A percentile compares a stretch with the other conserved stretches of the same genome.
Evolutionary conservation across 305 asterid genomes (phyloP).

Genomic region (Petunia hybrid): DNA sequence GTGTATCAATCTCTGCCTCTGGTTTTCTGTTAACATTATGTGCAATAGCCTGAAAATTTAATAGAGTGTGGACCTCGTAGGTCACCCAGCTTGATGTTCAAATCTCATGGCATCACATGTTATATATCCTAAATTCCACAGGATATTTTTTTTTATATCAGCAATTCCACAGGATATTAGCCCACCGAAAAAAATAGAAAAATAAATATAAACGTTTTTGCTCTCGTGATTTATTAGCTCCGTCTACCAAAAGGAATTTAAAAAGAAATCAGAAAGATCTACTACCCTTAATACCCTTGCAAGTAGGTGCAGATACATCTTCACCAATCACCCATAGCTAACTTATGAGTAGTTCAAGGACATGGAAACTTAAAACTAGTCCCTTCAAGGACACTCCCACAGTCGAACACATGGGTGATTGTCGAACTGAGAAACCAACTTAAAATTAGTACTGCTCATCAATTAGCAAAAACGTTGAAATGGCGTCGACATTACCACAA

Average conservation of each 20-base stretch:
- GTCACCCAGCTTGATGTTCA: background rate
- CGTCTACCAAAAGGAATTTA: background rate
- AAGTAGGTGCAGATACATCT: background rate
- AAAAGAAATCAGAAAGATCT: background rate
- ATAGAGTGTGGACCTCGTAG: constrained; percentile 4
- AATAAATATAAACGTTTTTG: background rate
- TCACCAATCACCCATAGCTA: background rate
- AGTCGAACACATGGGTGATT: background rate
- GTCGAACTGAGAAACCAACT: background rate
- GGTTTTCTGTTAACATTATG: constrained; percentile 27
- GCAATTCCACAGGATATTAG: background rate
- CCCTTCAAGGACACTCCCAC: background rate
- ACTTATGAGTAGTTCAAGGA: background rate
- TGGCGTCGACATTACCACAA: no score
- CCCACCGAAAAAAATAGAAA: background rate
- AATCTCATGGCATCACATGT: constrained; percentile 27
- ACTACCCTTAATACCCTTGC: background rate
- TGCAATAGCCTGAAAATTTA: background rate
- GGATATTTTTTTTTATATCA: background rate
- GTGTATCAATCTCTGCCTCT: constrained; percentile 26
- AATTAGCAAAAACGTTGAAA: background rate
- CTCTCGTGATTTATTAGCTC: background rate
- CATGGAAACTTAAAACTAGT: background rate
- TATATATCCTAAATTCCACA: background rate
- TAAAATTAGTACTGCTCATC: background rate